Base-by-base conservation (phyloP, 768 basidiomycete species). In the Suillus lakei region DNA sequence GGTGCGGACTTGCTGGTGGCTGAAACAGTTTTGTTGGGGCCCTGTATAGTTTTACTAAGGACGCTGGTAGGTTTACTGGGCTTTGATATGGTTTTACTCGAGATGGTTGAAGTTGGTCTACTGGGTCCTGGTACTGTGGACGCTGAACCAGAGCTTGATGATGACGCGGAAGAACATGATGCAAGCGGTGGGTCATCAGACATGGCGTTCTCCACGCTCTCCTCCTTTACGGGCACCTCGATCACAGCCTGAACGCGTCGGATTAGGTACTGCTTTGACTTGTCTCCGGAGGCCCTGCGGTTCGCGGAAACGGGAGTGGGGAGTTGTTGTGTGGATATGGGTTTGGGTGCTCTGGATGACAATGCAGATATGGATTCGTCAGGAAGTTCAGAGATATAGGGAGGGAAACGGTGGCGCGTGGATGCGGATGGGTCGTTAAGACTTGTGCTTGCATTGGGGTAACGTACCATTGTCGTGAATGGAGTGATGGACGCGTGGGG, bases 181-280 rank as follows among this genome's bases (percentile, higher is more conserved):
- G 60, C 23, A 16, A 36, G 34, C 34, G 61, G 34, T 10, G 32
- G 61, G 21, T 9, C 9, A 30, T 61, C 64, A 10, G 66, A 13
- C n/a, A 36, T 77, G 7, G 82, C 82, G n/a, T 78, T 78, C 4
- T 81, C 79, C 2, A 78, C 79, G 4, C 86, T 87, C 73, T 91
- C 90, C 63, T 83, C 83, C 70, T 92, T 91, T 43, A 91, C 85
- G 39, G 84, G 80, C 1, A 91, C 78, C 23, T 91, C 81, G 7
- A 85, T 73, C 3, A 81, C 72, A 32, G 91, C 88, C 26, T 86
- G 85, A 9, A 92, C 91, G 39, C 88, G 86, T 26, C 91, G 85
- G 48, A 92, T 81, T 18, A 92, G 43, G 23, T 71, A 53, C 28
- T 76, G 74, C 67, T 70, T 38, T 68, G 28, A n/a, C 67, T 34